Evolutionary conservation across 768 basidiomycete species (phyloP).

Genomic region (Brasilioporus rufonigricans): DNA sequence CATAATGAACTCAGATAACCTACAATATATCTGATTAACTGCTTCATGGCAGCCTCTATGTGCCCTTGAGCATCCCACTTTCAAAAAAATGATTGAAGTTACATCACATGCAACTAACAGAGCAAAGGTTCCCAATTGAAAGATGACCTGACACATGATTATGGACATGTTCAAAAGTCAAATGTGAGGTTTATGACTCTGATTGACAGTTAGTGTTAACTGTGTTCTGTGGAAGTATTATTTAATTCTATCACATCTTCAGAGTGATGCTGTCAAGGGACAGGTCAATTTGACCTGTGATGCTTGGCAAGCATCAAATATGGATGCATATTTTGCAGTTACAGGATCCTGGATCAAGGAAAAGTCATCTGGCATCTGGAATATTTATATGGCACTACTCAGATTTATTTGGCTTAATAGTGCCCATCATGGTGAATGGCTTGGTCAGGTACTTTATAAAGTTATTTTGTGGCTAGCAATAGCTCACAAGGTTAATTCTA

Average conservation of each 20-base stretch:
- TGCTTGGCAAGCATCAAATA: slow-evolving; percentile 3
- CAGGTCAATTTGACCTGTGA: slow-evolving; percentile 23
- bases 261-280: not conserved
- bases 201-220: not conserved
- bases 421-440: slow-evolving; percentile 33
- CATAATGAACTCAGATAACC: not conserved
- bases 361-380: not conserved
- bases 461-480: slow-evolving; percentile 28
- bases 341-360: not conserved
- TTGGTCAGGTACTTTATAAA: slow-evolving; percentile 40
- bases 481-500: slow-evolving; percentile 26
- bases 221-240: not conserved
- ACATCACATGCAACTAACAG: not conserved
- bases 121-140: not conserved
- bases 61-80: not conserved
- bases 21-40: too few relatives aligned
- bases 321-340: not conserved
- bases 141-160: not conserved
- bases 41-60: not conserved
- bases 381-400: slow-evolving; percentile 22
- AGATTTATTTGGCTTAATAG: slow-evolving; percentile 39
- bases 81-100: not conserved
- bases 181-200: not conserved
- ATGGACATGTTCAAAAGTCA: not conserved
- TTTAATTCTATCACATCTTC: too few relatives aligned